Percentiles rank a stretch among this genome's conserved stretches.
Evolutionary conservation across 352 stramenopile species (phyloP).

Genomic region (Pythium grandisporangium): DNA sequence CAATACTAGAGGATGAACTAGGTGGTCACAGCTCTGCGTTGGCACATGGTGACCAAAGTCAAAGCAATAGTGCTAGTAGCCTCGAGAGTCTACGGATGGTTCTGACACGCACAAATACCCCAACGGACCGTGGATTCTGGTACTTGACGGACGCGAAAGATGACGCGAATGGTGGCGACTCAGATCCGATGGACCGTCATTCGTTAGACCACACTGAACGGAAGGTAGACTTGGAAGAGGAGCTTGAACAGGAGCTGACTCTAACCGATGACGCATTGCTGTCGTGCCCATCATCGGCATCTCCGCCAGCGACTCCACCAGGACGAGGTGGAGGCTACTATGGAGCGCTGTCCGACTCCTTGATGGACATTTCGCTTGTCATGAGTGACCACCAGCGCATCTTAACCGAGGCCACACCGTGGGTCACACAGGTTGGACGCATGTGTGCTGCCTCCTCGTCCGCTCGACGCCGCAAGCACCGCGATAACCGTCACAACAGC

Average conservation of each 20-base stretch:
- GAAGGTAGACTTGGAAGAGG: slow-evolving; percentile 10
- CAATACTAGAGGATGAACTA: slow-evolving; percentile 40
- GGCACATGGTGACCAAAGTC: slow-evolving; percentile 16
- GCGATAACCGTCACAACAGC: too few species aligned
- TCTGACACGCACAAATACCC: slow-evolving; percentile 25
- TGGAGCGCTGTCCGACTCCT: slow-evolving; percentile 31
- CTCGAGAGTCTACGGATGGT: slow-evolving; percentile 14
- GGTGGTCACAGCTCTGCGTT: slow-evolving; percentile 1
- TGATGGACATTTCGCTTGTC: slow-evolving; percentile 66
- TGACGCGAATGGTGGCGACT: background rate
- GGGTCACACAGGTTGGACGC: slow-evolving; percentile 23
- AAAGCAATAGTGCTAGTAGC: slow-evolving; percentile 34
- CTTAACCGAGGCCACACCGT: slow-evolving; percentile 37
- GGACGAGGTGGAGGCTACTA: background rate
- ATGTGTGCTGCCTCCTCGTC: slow-evolving; percentile 8
- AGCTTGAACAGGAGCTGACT: slow-evolving; percentile 4
- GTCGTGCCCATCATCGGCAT: too few species aligned
- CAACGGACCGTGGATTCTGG: too few species aligned
- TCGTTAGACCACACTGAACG: too few species aligned
- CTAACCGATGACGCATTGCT: slow-evolving; percentile 3
- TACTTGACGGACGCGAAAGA: background rate
- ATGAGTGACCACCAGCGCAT: slow-evolving; percentile 68
- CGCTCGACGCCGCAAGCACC: background rate
- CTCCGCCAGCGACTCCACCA: background rate
- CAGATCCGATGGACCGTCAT: background rate